phyloP scores from a whole-genome alignment of 305 asterid species.

The Ajuga reptans region DNA sequence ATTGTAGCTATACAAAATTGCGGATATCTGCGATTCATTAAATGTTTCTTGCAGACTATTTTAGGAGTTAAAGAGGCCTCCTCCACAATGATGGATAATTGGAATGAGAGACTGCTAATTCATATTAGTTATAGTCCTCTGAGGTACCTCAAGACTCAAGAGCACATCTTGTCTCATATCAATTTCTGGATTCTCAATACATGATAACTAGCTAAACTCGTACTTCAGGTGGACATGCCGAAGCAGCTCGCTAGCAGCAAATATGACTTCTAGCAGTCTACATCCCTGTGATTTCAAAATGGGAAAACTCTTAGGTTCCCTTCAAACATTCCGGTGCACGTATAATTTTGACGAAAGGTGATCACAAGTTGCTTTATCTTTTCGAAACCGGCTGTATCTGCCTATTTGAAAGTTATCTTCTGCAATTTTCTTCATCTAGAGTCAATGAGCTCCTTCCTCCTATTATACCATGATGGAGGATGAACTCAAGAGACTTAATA shows the following conservation, averaged over 20 bases:
- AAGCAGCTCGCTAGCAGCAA: conserved; percentile 63
- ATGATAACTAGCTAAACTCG: conserved; percentile 16
- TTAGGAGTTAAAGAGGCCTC: conserved; percentile 76
- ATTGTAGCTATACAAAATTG: neutral
- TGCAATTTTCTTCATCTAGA: neutral
- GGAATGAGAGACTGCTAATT: conserved; percentile 67
- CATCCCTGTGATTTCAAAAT: conserved; percentile 90
- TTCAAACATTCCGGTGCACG: conserved; percentile 75
- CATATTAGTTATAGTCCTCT: conserved; percentile 84
- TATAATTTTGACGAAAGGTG: conserved; percentile 75
- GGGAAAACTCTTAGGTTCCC: conserved; percentile 72
- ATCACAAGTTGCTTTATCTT: conserved; percentile 19
- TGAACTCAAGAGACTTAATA: neutral
- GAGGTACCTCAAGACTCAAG: conserved; percentile 42
- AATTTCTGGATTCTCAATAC: neutral
- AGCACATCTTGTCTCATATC: neutral
- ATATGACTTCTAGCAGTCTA: conserved; percentile 59
- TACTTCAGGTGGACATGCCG: conserved; percentile 81
- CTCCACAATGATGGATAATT: conserved; percentile 39
- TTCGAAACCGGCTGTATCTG: conserved; percentile 7
- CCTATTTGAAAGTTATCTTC: conserved; percentile 9
- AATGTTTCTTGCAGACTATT: conserved; percentile 49
- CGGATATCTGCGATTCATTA: neutral
- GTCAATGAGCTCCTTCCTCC: conserved; percentile 1
- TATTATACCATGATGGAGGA: neutral